Conservation (phyloP, 2,329 filamentous ascomycete species). For the Corinectria fuckeliana region DNA sequence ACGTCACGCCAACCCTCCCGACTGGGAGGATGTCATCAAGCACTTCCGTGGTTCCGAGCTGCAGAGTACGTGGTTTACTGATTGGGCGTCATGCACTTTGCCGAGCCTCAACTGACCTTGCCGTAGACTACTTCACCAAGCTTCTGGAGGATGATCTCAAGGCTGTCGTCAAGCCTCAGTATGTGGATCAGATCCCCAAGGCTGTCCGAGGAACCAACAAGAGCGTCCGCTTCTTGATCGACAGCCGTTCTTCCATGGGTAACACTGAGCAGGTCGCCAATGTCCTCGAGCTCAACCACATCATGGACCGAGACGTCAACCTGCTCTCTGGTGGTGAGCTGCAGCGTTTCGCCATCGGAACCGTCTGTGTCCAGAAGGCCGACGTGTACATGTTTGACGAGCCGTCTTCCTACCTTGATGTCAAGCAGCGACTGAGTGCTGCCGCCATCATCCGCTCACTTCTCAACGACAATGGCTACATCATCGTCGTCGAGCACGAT, state of each 20-base stretch:
- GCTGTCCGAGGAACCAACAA: slow-evolving; percentile 85
- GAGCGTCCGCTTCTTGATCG: slow-evolving; percentile 79
- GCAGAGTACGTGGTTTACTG: slow-evolving; percentile 71
- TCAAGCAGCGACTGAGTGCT: slow-evolving; percentile 96
- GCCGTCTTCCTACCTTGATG: slow-evolving; percentile 98
- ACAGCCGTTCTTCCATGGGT: slow-evolving; percentile 75
- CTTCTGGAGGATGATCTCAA: slow-evolving; percentile 96
- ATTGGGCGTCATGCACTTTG: background rate
- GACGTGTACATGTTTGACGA: slow-evolving; percentile 99
- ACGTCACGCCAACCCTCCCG: slow-evolving; percentile 92
- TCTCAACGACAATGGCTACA: slow-evolving; percentile 87
- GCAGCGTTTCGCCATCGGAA: slow-evolving; percentile 96
- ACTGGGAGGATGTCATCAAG: slow-evolving; percentile 99
- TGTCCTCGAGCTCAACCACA: slow-evolving; percentile 84
- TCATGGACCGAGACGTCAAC: slow-evolving; percentile 89
- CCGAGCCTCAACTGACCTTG: background rate
- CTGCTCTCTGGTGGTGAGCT: slow-evolving; percentile 96
- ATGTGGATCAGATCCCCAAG: slow-evolving; percentile 97
- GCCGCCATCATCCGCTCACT: slow-evolving; percentile 92
- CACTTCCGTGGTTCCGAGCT: slow-evolving; percentile 97
- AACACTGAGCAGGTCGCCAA: slow-evolving; percentile 85
- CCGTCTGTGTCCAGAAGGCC: slow-evolving; percentile 93
- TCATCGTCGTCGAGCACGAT: slow-evolving; percentile 99
- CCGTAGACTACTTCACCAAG: slow-evolving; percentile 92
- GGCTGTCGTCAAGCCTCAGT: slow-evolving; percentile 98